Percentiles rank a stretch among this genome's conserved stretches.
These are phyloP conservation scores for Odontarrhena argentea DNA, from an alignment of 345 rosid species.

Conservation along the genomic window DNA sequence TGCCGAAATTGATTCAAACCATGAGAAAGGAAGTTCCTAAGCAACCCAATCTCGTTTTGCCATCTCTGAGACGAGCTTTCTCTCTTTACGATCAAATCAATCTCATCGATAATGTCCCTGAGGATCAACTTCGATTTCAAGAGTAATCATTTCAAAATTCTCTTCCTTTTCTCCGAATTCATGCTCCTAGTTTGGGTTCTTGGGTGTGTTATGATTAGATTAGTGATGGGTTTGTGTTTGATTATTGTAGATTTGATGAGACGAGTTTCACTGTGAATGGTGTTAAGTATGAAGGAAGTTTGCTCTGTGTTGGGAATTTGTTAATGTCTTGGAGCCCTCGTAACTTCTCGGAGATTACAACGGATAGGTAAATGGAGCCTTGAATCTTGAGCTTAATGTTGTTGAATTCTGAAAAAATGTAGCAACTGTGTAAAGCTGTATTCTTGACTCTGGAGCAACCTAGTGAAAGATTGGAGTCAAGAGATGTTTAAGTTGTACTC, in stretches of 20 bases:
- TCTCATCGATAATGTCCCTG: constrained; percentile 76
- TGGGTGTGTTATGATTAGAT: not conserved
- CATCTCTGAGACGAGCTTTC: constrained; percentile 75
- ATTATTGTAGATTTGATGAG: constrained; percentile 62
- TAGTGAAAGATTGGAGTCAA: no score
- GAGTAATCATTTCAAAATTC: constrained; percentile 38
- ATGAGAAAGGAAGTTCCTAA: constrained; percentile 18
- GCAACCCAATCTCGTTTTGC: constrained; percentile 42
- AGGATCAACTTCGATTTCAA: constrained; percentile 83
- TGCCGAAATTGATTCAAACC: constrained; percentile 44
- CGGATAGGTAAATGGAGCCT: constrained; percentile 80
- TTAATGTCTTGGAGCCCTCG: constrained; percentile 80
- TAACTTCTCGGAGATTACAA: constrained; percentile 69
- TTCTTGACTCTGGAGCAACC: not conserved
- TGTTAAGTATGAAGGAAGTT: constrained; percentile 77
- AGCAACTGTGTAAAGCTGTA: constrained; percentile 1
- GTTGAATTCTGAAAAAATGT: constrained; percentile 6
- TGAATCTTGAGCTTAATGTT: no score
- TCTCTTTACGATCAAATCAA: constrained; percentile 91
- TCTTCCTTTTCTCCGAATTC: not conserved
- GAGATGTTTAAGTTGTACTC: no score
- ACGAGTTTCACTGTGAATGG: constrained; percentile 85
- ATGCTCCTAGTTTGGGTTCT: no score
- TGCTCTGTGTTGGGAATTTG: constrained; percentile 88
- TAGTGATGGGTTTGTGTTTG: no score